Evolutionary conservation across 352 stramenopile genomes (phyloP).

Genomic region (Bremia lactucae): DNA sequence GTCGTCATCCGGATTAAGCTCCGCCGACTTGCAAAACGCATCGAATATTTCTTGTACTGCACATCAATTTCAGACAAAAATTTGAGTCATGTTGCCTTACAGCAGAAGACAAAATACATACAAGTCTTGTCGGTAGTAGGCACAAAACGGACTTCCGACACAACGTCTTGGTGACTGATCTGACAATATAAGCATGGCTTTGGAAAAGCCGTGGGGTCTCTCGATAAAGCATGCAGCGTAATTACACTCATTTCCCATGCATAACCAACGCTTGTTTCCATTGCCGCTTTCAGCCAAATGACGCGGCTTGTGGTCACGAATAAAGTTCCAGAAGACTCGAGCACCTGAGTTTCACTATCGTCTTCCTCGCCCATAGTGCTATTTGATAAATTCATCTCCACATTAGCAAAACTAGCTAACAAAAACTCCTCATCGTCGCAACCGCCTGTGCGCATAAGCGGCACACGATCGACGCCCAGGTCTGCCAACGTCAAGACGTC

Average conservation of each 20-base stretch:
- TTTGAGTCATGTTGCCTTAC: background rate
- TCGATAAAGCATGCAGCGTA: slow-evolving; percentile 70
- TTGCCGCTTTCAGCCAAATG: slow-evolving; percentile 42
- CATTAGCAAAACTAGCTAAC: slow-evolving; percentile 32
- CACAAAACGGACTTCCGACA: slow-evolving; percentile 69
- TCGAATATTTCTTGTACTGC: slow-evolving; percentile 65
- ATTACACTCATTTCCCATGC: slow-evolving; percentile 63
- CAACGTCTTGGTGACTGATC: slow-evolving; percentile 47
- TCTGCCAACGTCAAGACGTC: slow-evolving; percentile 41
- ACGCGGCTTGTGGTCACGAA: slow-evolving; percentile 42
- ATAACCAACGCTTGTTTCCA: slow-evolving; percentile 37
- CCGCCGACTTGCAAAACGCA: slow-evolving; percentile 68
- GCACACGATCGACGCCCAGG: slow-evolving; percentile 33
- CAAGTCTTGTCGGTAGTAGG: slow-evolving; percentile 47
- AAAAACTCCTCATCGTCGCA: slow-evolving; percentile 55
- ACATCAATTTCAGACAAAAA: too few relatives aligned
- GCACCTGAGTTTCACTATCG: slow-evolving; percentile 13
- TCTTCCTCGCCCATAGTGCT: slow-evolving; percentile 14
- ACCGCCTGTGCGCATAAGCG: slow-evolving; percentile 36
- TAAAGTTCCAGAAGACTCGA: slow-evolving; percentile 9
- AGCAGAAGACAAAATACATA: slow-evolving; percentile 17
- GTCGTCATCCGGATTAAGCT: slow-evolving; percentile 73
- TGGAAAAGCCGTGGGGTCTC: slow-evolving; percentile 49
- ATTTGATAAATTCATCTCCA: slow-evolving; percentile 31
- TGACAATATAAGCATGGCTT: slow-evolving; percentile 75